A percentile compares a stretch with the other conserved stretches of the same genome.
Conservation (phyloP, 768 basidiomycete species). For the Cytidiella melzeri region DNA sequence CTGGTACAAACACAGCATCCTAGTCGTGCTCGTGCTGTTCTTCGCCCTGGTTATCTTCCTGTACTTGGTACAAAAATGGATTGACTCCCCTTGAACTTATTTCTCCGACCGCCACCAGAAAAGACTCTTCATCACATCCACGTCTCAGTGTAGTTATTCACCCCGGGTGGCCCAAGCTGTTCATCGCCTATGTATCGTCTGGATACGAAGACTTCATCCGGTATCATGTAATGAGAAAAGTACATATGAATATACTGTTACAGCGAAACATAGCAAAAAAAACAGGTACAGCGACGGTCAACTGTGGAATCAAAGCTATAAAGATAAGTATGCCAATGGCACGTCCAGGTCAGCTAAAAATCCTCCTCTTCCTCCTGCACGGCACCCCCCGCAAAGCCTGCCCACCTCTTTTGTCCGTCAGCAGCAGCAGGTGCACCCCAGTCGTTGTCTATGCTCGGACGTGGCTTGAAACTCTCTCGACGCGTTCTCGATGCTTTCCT, state of each 20-base stretch:
- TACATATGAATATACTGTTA: background rate
- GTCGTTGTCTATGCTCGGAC: slow-evolving; percentile 55
- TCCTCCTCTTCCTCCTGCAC: slow-evolving; percentile 29
- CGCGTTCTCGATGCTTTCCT: slow-evolving; percentile 48
- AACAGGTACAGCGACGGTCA: background rate
- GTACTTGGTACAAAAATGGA: slow-evolving; percentile 3
- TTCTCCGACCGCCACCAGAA: no score
- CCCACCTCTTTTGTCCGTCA: slow-evolving; percentile 16
- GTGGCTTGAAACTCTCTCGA: slow-evolving; percentile 79
- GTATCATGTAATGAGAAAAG: no score
- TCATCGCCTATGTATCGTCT: no score
- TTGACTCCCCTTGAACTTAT: slow-evolving; percentile 3
- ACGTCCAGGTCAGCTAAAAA: slow-evolving; percentile 10
- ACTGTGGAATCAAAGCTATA: no score
- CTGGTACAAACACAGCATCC: slow-evolving; percentile 21
- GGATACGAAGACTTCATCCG: no score
- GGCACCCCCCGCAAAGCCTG: slow-evolving; percentile 23
- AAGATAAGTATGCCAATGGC: no score
- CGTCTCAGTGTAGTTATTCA: no score
- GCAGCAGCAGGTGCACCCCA: slow-evolving; percentile 1
- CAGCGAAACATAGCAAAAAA: background rate
- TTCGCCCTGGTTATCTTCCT: slow-evolving; percentile 13
- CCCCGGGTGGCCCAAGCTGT: no score
- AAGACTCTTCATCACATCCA: no score
- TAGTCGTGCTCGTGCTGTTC: slow-evolving; percentile 15